Evolutionary conservation across 176 grass and related monocot genomes (phyloP).

Genomic region (Canna indica): DNA sequence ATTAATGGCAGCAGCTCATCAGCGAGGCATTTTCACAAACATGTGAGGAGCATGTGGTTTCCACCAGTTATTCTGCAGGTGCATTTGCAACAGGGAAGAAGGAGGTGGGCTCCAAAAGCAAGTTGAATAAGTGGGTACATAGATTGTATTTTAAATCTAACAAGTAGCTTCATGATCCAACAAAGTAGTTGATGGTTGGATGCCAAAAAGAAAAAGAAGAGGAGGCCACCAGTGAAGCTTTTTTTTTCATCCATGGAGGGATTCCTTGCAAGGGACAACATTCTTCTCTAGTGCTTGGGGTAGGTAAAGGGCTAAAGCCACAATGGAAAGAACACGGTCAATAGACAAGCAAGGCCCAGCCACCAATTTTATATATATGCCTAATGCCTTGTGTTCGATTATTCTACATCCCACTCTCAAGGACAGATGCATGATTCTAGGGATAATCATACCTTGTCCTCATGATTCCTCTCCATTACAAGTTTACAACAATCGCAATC

Average conservation of each 20-base stretch:
- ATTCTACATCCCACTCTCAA: neutral
- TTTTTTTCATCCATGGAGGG: neutral
- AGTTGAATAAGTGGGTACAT: no score
- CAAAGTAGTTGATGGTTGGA: neutral
- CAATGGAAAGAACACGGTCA: neutral
- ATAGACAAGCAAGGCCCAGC: neutral
- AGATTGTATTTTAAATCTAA: neutral
- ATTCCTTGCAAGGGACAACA: conserved; percentile 5
- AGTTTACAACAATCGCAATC: no score
- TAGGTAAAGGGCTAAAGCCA: conserved; percentile 4
- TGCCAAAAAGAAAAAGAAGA: neutral
- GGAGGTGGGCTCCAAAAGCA: no score
- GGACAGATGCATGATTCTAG: no score
- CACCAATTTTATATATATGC: neutral
- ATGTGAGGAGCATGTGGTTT: no score
- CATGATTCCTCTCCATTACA: no score
- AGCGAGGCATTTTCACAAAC: no score
- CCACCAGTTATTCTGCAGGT: no score
- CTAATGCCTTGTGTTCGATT: neutral
- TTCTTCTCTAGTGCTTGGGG: neutral
- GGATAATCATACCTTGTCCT: no score
- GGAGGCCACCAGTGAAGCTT: neutral
- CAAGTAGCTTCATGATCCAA: conserved; percentile 1
- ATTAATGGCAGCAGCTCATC: no score
- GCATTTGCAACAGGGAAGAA: no score